A percentile compares a stretch with the other conserved stretches of the same genome.
Evolutionary conservation across 768 basidiomycete genomes (phyloP).

Genomic region (Termitomyces sp.): DNA sequence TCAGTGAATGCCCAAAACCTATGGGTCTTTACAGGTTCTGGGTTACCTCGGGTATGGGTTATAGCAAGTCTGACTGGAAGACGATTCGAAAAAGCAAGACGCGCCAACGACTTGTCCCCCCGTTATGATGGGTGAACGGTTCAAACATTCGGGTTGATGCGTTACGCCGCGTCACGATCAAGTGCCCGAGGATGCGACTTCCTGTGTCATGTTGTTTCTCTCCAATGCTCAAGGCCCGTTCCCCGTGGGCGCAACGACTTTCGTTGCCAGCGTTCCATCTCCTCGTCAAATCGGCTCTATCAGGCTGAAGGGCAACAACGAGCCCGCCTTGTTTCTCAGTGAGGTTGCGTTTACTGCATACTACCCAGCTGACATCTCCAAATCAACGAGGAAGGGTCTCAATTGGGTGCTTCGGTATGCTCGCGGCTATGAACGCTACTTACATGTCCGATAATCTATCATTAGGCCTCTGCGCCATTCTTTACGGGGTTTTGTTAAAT

Average conservation of each 20-base stretch:
- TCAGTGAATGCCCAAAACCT: too few species aligned
- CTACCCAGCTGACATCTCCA: conserved; percentile 48
- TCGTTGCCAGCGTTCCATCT: conserved; percentile 39
- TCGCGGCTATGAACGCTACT: neutral
- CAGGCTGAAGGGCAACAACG: conserved; percentile 26
- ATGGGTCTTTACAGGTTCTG: too few species aligned
- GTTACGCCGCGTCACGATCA: too few species aligned
- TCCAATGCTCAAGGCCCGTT: conserved; percentile 38
- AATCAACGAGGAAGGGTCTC: conserved; percentile 31
- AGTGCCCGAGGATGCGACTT: too few species aligned
- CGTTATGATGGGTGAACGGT: too few species aligned
- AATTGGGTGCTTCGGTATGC: conserved; percentile 54
- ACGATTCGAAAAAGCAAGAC: too few species aligned
- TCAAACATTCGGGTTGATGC: too few species aligned
- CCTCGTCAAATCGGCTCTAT: conserved; percentile 32
- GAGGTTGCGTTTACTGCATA: conserved; percentile 62
- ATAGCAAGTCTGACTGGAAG: too few species aligned
- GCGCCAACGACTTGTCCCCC: too few species aligned
- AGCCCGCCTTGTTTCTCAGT: conserved; percentile 46
- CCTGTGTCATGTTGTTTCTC: conserved; percentile 36
- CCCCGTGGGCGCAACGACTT: conserved; percentile 56
- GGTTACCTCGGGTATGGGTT: too few species aligned
- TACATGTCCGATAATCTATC: neutral
- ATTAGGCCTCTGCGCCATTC: conserved; percentile 40
- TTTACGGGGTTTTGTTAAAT: conserved; percentile 41